A percentile compares a stretch with the other conserved stretches of the same genome.
Conservation (phyloP, 331 rosid species). For the Stylosanthes scabra region DNA sequence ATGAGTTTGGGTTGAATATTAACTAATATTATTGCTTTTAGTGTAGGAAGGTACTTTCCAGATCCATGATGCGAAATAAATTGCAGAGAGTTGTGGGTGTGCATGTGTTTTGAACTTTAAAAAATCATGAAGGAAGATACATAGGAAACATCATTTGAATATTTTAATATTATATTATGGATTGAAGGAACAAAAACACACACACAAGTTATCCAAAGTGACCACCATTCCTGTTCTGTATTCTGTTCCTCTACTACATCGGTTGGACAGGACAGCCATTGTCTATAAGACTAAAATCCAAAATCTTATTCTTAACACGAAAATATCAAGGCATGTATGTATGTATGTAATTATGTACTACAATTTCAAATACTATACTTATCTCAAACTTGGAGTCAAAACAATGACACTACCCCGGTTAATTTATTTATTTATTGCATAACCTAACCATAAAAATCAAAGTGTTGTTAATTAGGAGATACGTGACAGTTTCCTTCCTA, state of each 20-base stretch:
- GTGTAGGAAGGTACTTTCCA: constrained; percentile 38
- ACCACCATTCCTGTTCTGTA: constrained; percentile 6
- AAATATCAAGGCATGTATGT: too few species aligned
- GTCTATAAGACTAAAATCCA: constrained; percentile 27
- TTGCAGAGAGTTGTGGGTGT: constrained; percentile 7
- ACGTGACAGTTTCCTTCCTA: too few species aligned
- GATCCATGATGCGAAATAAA: constrained; percentile 46
- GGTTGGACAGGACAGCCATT: constrained; percentile 43
- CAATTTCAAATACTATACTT: too few species aligned
- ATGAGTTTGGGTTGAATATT: too few species aligned
- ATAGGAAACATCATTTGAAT: constrained; percentile 22
- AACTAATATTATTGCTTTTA: neutral
- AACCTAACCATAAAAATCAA: too few species aligned
- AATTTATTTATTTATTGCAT: too few species aligned
- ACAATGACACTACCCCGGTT: too few species aligned
- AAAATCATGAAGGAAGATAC: constrained; percentile 45
- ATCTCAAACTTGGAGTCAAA: too few species aligned
- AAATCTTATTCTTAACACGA: neutral
- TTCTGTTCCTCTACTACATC: constrained; percentile 18
- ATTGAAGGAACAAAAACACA: neutral
- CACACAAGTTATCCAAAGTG: neutral
- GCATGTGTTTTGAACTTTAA: neutral
- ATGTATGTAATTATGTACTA: too few species aligned
- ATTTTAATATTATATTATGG: neutral
- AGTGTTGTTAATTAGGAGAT: too few species aligned